Evolutionary conservation across 176 grass and related monocot species (phyloP).

Genomic region (Tillandsia fasciculata): DNA sequence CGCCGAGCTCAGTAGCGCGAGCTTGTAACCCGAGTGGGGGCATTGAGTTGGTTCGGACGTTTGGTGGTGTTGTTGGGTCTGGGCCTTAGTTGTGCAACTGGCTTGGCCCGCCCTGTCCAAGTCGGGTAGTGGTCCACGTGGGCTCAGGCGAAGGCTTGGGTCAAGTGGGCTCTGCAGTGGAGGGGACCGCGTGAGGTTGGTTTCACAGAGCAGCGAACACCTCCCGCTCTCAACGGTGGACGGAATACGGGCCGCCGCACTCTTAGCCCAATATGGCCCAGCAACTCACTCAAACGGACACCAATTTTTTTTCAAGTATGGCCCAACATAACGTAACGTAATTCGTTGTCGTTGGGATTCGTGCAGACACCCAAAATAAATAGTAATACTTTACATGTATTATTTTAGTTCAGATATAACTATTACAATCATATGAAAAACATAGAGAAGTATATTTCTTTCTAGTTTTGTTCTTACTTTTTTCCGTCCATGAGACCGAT

Average conservation of each 20-base stretch:
- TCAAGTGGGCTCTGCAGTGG: constrained; percentile 4
- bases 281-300: no score
- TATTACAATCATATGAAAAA: no score
- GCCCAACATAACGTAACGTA: no score
- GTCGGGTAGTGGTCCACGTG: background rate
- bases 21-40: constrained; percentile 15
- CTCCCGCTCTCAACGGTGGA: constrained; percentile 37
- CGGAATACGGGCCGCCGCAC: constrained; percentile 24
- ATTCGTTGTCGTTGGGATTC: no score
- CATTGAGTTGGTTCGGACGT: constrained; percentile 1
- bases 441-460: no score
- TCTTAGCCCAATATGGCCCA: background rate
- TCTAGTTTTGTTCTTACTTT: no score
- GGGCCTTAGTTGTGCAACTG: background rate
- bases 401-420: no score
- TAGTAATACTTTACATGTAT: no score
- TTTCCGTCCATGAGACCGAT: no score
- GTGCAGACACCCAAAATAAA: no score
- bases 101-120: background rate
- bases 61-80: background rate
- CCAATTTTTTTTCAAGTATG: no score
- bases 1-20: background rate
- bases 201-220: constrained; percentile 46
- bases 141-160: background rate
- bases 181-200: constrained; percentile 33